A percentile compares a stretch with the other conserved stretches of the same genome.
Evolutionary conservation across 306 rosid species (phyloP).

Genomic region (Lagenaria siceraria): DNA sequence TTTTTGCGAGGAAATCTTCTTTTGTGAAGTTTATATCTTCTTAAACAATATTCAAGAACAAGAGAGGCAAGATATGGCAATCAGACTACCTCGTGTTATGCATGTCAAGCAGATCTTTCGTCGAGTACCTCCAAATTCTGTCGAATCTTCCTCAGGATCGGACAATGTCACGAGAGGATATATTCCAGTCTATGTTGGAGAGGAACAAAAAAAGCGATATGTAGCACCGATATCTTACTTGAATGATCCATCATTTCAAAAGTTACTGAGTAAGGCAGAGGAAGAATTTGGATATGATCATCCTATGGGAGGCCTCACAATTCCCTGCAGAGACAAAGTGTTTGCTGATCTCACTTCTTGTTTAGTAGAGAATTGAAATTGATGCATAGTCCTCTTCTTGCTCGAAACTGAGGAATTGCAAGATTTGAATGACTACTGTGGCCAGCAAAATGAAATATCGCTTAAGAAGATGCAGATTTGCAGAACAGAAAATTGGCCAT

Average conservation of each 20-base stretch:
- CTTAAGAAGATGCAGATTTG: too few relatives aligned
- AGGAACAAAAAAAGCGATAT: not conserved
- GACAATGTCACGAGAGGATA: not conserved
- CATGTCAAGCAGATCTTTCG: not conserved
- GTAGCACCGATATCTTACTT: not conserved
- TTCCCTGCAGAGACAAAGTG: not conserved
- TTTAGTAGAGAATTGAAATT: too few relatives aligned
- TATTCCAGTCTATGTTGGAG: not conserved
- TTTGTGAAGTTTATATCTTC: not conserved
- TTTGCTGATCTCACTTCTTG: slow-evolving; percentile 6
- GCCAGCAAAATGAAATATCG: not conserved
- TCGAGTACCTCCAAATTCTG: not conserved
- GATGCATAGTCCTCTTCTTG: not conserved
- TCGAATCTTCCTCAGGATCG: not conserved
- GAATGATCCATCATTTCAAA: slow-evolving; percentile 17
- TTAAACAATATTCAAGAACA: not conserved
- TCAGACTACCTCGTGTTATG: not conserved
- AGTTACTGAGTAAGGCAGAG: not conserved
- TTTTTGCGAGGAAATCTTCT: not conserved
- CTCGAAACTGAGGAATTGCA: not conserved
- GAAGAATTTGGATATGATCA: slow-evolving; percentile 27
- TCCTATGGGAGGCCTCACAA: slow-evolving; percentile 5
- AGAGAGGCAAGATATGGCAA: not conserved
- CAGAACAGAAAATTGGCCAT: not conserved
- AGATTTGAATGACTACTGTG: not conserved